Evolutionary conservation across 2,329 filamentous ascomycete species (phyloP), one percentile per base, ranked within the genome.

Genomic region (Pseudocercospora pini-densiflorae): DNA sequence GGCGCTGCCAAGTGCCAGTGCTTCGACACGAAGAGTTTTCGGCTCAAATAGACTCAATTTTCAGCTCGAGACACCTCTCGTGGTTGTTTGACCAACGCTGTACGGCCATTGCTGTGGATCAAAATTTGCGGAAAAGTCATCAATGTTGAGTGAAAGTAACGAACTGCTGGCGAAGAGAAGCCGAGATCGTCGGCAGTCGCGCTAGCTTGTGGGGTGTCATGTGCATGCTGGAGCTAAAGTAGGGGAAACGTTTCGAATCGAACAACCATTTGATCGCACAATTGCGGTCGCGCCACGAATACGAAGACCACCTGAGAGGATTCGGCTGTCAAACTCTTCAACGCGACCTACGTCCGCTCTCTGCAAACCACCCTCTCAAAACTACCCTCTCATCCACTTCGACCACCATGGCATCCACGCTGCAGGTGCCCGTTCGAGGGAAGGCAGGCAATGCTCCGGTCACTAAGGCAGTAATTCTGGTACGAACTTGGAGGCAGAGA

Each of bases 381-480:
- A 6, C 6, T 5, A 6, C 40, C 40, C 8, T 2, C 40, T 57
- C 54, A 7, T n/a, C 21, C 7, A 21, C 57, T 23, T 45, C 33
- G 3, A 29, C 29, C 23, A 69, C 36, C 61, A 73, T 73, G 71
- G 70, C 71, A 59, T 68, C 72, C 51, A 33, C 53, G 31, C 71
- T 76, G 61, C 72, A 77, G 60, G 67, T 77, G 36, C 75, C 76
- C 23, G 66, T 71, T n/a, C 69, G 77, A 67, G 69, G 71, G 40
- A 74, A 75, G 67, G 65, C 71, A 51, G 71, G 71, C 72, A 77
- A 77, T 69, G 76, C 80, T 74, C 86, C 89, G 76, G 86, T 89
- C 72, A 97, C 94, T 79, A 98, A 97, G 84, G 94, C 94, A 74
- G 90, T 97, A 73, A 97, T 98, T 81, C 84, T 98, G 85, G 94